A percentile compares a stretch with the other conserved stretches of the same genome.
phyloP scores from a whole-genome alignment of 768 basidiomycete genomes.

The Agrocybe pediades region DNA sequence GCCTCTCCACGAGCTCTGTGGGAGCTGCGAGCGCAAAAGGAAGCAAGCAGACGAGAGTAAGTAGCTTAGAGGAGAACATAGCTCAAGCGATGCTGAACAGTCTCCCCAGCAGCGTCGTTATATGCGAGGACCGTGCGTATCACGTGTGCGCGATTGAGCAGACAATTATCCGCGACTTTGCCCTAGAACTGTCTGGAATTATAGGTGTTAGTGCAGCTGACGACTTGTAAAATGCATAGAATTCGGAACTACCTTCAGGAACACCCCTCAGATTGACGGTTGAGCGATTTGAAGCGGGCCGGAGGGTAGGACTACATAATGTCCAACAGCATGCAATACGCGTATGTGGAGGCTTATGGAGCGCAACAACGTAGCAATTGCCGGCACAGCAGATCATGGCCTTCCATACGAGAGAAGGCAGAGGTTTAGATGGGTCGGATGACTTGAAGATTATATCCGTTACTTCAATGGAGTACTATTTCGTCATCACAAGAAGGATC shows the following conservation, averaged over 20 bases:
- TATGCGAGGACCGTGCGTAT: neutral
- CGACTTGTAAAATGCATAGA: neutral
- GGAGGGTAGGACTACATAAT: neutral
- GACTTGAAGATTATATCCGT: slow-evolving; percentile 1
- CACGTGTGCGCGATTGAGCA: neutral
- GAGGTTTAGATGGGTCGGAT: slow-evolving; percentile 5
- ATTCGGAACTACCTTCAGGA: neutral
- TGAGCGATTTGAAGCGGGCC: neutral
- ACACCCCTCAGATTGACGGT: neutral
- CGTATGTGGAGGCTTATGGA: neutral
- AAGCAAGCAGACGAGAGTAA: slow-evolving; percentile 28
- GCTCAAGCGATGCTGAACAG: neutral
- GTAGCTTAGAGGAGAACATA: slow-evolving; percentile 27
- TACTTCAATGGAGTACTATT: neutral
- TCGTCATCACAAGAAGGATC: neutral
- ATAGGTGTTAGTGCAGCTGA: neutral
- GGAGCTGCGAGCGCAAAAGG: slow-evolving; percentile 34
- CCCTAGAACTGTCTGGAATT: neutral
- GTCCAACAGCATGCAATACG: neutral
- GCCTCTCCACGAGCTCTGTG: slow-evolving; percentile 27
- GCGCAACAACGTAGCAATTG: neutral
- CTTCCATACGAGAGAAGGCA: neutral
- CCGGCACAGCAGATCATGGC: neutral
- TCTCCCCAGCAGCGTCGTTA: neutral
- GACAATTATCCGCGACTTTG: neutral